Evolutionary conservation across 1,139 yeast species (phyloP).

Genomic region (Pichia kudriavzevii): DNA sequence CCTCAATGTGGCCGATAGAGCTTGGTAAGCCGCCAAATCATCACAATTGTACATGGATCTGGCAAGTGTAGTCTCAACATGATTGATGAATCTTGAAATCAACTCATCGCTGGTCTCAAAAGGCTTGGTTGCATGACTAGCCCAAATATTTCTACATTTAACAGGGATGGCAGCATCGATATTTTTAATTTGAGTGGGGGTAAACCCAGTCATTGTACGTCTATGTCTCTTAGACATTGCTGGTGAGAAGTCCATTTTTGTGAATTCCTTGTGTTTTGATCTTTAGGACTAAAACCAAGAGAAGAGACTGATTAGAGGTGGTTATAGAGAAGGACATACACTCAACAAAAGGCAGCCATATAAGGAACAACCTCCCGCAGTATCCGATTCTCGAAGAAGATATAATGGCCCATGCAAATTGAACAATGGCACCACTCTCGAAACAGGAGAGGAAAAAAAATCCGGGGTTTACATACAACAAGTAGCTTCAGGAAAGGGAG

Average conservation of each 20-base stretch:
- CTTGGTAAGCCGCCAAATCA: constrained; percentile 86
- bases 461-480: too few relatives aligned
- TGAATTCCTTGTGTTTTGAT: too few relatives aligned
- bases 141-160: constrained; percentile 71
- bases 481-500: too few relatives aligned
- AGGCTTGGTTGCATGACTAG: constrained; percentile 48
- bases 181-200: constrained; percentile 81
- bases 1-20: constrained; percentile 70
- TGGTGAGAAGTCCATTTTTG: too few relatives aligned
- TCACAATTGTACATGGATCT: constrained; percentile 90
- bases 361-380: too few relatives aligned
- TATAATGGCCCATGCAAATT: too few relatives aligned
- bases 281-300: too few relatives aligned
- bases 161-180: constrained; percentile 79
- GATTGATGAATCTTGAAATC: constrained; percentile 65
- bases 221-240: constrained; percentile 29
- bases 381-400: too few relatives aligned
- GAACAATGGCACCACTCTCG: too few relatives aligned
- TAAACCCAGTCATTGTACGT: constrained; percentile 82
- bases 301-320: neutral
- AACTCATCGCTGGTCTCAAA: constrained; percentile 51
- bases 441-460: too few relatives aligned
- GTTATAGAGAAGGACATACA: constrained; percentile 21
- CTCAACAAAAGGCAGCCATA: constrained; percentile 27
- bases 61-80: constrained; percentile 85